Evolutionary conservation across 1,284 basidiomycete genomes (phyloP).

Genomic region (Moesziomyces sp.): DNA sequence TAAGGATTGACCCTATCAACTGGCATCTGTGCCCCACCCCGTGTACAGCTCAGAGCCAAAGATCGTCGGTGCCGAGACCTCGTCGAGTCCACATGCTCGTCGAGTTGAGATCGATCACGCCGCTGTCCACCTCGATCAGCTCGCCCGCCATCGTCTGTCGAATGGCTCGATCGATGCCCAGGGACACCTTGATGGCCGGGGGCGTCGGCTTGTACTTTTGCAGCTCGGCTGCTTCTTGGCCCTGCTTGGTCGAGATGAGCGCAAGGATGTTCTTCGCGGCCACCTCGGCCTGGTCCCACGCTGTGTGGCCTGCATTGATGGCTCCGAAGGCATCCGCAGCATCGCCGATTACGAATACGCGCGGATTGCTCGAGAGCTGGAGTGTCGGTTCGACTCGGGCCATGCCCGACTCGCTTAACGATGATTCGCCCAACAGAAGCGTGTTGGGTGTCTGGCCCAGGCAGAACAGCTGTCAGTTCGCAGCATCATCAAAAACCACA

Average conservation of each 20-base stretch:
- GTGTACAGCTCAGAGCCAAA: conserved; percentile 10
- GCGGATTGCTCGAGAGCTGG: conserved; percentile 13
- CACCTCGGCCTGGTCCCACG: conserved; percentile 46
- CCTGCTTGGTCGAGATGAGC: conserved; percentile 10
- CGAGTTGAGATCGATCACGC: conserved; percentile 24
- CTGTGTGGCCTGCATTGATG: conserved; percentile 52
- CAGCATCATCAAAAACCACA: background rate
- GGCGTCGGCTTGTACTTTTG: conserved; percentile 20
- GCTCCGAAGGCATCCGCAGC: conserved; percentile 51
- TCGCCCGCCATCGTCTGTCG: conserved; percentile 25
- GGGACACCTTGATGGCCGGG: conserved; percentile 30
- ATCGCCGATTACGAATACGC: conserved; percentile 49
- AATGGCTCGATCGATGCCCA: conserved; percentile 21
- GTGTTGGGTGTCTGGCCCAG: conserved; percentile 47
- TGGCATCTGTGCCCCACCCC: background rate
- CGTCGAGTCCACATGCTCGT: conserved; percentile 35
- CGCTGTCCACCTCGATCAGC: conserved; percentile 15
- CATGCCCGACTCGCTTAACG: conserved; percentile 24
- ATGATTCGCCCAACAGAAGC: conserved; percentile 1
- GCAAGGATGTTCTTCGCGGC: conserved; percentile 32
- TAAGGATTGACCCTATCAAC: background rate
- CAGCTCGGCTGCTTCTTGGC: conserved; percentile 2
- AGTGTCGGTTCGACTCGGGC: conserved; percentile 27
- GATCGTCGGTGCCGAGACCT: conserved; percentile 21
- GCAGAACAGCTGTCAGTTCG: conserved; percentile 29